Base-by-base conservation (phyloP, 192 early-diverging fungal species). In the Obelidium mucronatum region DNA sequence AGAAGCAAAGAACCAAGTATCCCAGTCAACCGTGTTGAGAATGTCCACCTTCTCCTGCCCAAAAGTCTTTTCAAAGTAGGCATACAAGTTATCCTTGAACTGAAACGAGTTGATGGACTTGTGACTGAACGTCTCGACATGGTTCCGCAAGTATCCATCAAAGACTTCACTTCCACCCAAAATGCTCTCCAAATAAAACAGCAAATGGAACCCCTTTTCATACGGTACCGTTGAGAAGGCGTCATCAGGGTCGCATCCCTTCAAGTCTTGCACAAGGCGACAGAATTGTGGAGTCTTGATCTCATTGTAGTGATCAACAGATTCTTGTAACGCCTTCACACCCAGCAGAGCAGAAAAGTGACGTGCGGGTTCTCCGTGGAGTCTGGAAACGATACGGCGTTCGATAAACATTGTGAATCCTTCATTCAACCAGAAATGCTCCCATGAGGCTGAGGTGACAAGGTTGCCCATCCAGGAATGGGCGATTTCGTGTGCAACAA, bases 191-290 rank as follows among this genome's bases (percentile, higher is more conserved):
- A 98, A 89, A 76, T 96, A 93, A 84, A 93, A 97, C 31, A 99
- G 85, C 56, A 99, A 81, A 79, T 95, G 95, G 78, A 93, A 98
- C 26, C 96, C 97, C 85, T 99, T 99, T 82, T 99, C 97, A 40
- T 67, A 89, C 13, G 81, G 82, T 35, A 89, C 80, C 35, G 37
- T 66, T 8, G 73, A 84, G 51, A 84, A 80, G 83, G 74, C 83
- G 39, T 86, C 93, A 83, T 98, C 97, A 58, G 55, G 55, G 55
- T 64, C 61, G 34, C 11, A 37, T 64, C 61, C 34, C 22, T 60
- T 31, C 56, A 74, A 56, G 28, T 48, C 30, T 61, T 93, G 93
- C 53, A 88, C 86, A 24, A 99, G 80, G 1, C 89, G 59, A 17
- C 81, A 79, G 48, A 78, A 88, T 69, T 88, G 74, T 13, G 83